Evolutionary conservation across 768 basidiomycete species (phyloP), one percentile per base, ranked within the genome.

Genomic region (Rhodotorula graminis): DNA sequence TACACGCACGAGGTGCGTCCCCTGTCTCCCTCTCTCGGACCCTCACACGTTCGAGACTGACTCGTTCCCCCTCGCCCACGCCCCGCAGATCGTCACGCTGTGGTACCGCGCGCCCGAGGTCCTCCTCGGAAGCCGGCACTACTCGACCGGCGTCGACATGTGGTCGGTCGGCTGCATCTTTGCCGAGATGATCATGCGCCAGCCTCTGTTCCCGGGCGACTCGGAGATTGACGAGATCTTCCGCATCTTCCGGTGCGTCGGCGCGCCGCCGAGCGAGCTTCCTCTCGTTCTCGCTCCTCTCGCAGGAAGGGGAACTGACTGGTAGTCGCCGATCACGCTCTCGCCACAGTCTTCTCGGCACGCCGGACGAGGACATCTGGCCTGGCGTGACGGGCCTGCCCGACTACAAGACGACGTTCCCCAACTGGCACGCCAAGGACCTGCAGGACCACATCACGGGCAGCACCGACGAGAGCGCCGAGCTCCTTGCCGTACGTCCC

Each of bases 211-310:
- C 86, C 95, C 96, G 33, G 96, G 96, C 10, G 96, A 99, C 83
- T 98, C 96, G 40, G 96, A 99, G 83, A 99, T 98, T 80, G 96
- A 99, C 82, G 96, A 99, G 84, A 98, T 98, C 75, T 98, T 98
- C 87, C 90, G 92, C 82, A 99, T 99, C 79, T 99, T 98, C 86
- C 87, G 92, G 96, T 94, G 73, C 64, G 85, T 81, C 15, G 25
- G 9, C 18, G 21, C 57, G 23, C 11, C 31, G 23, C 55, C 31
- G 29, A 37, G n/a, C n/a, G n/a, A n/a, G n/a, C 29, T 19, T 29
- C 3, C n/a, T 55, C 7, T 21, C 42, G 27, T 31, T 25, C 57
- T 67, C 71, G n/a, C 33, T 40, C 61, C 0, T 7, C 63, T 57
- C 37, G 37, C n/a, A n/a, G n/a, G 37, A 5, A 4, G 37, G 37